Evolutionary conservation across 805 yeast species (phyloP), one percentile per base, ranked within the genome.

Genomic region (Deakozyma indianensis): DNA sequence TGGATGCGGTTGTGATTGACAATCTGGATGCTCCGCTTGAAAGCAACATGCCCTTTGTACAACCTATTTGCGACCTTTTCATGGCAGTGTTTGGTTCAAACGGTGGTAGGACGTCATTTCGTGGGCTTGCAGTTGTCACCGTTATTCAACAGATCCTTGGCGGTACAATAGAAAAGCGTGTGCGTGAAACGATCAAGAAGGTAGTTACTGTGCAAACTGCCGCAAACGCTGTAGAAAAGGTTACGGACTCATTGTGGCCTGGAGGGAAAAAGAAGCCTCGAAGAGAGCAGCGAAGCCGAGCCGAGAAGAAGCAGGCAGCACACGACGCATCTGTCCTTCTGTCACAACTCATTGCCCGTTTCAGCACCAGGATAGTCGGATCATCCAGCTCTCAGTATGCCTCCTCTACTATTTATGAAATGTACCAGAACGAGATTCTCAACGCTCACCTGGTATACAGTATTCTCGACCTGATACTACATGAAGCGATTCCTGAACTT

Each of bases 91-190:
- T 88, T 61, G 77, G 83, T 24, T 61, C 84, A 21, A 74, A 76
- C 45, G 69, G 66, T 42, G 70, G 83, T 1, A 77, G 76, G 42
- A 75, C 77, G 42, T 85, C 95, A 94, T 61, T 88, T 1, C 66
- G 95, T 45, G 96, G 95, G 0, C 68, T 87, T 41, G 95, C 96
- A 0, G 68, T 86, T 5, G 70, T 87, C 32, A 77, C 86, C 3
- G 75, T 88, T 2, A 63, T 88, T 45, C 96, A 87, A 59, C 95
- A 86, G 58, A 61, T 88, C 1, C 69, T 88, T 32, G 96, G 96
- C 0, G 83, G 90, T 1, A 82, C 96, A 0, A 80, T 88, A 44
- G 96, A 88, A 56, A 79, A 77, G 56, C 57, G 60, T 27, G 70
- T 77, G 3, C 63, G 78, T 35, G 73, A 68, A 21, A 32, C 45